These are phyloP conservation scores for Saitozyma sp. DNA, from an alignment of 768 basidiomycete genomes.

Conservation along the genomic window DNA sequence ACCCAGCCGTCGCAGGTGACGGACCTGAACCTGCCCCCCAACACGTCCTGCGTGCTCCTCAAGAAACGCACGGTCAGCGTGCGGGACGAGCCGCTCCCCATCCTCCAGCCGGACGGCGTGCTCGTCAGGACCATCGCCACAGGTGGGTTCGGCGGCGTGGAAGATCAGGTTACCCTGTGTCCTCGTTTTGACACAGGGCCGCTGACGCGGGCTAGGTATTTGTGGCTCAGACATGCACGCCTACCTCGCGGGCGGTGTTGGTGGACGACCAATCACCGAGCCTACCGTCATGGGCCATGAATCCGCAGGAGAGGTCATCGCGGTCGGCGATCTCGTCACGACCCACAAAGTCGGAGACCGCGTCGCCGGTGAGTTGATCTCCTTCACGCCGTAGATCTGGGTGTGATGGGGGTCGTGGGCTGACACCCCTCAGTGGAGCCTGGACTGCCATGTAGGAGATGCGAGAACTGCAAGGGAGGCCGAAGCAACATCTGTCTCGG, in stretches of 20 bases:
- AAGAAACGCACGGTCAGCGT: conserved; percentile 35
- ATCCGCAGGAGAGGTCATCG: conserved; percentile 42
- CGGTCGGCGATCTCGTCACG: conserved; percentile 41
- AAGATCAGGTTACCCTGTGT: too few species aligned
- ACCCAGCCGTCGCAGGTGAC: conserved; percentile 35
- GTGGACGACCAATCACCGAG: conserved; percentile 40
- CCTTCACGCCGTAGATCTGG: too few species aligned
- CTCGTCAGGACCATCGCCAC: conserved; percentile 43
- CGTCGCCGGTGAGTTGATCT: conserved; percentile 30
- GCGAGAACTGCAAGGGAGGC: conserved; percentile 43
- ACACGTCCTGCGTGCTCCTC: conserved; percentile 30
- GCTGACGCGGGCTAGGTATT: conserved; percentile 28
- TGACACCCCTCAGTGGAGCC: conserved; percentile 31
- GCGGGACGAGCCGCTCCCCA: conserved; percentile 26
- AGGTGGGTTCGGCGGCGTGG: conserved; percentile 17
- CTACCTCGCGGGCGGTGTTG: conserved; percentile 40
- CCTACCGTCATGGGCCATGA: conserved; percentile 46
- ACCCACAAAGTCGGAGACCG: conserved; percentile 43
- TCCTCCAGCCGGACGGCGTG: conserved; percentile 44
- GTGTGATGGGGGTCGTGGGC: too few species aligned
- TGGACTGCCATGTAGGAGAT: conserved; percentile 43
- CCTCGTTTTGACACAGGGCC: too few species aligned
- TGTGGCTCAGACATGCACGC: conserved; percentile 44
- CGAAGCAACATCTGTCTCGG: conserved; percentile 36
- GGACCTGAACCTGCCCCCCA: conserved; percentile 30